Percentiles rank a stretch among this genome's conserved stretches.
These are phyloP conservation scores for Saccharomyces kudriavzevii DNA, from an alignment of 805 yeast species.

Conservation along the genomic window DNA sequence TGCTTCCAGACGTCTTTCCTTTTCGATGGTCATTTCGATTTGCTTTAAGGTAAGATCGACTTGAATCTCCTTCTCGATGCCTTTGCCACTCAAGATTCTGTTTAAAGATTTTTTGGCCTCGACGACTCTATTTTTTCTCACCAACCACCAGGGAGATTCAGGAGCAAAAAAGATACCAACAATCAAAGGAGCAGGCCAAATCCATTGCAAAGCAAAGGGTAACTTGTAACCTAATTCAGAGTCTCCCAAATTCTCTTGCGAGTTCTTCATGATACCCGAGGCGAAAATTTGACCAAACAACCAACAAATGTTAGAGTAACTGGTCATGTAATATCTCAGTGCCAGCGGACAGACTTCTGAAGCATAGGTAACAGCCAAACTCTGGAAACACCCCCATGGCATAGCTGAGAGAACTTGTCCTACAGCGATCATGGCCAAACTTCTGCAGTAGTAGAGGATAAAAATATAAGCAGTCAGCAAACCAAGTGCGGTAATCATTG, in stretches of 20 bases:
- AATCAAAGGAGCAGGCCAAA: constrained; percentile 45
- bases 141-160: constrained; percentile 69
- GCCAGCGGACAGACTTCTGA: constrained; percentile 49
- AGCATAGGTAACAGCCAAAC: constrained; percentile 47
- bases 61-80: constrained; percentile 29
- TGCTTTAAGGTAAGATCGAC: constrained; percentile 37
- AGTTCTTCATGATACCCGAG: constrained; percentile 42
- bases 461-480: constrained; percentile 36
- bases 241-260: constrained; percentile 13
- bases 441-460: constrained; percentile 40
- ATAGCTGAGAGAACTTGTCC: constrained; percentile 41
- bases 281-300: constrained; percentile 49
- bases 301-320: constrained; percentile 46
- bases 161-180: constrained; percentile 40
- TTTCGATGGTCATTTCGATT: constrained; percentile 39
- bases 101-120: constrained; percentile 41
- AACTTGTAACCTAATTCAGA: constrained; percentile 39
- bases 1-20: constrained; percentile 17
- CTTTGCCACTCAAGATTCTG: constrained; percentile 32
- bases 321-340: constrained; percentile 42
- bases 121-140: constrained; percentile 41
- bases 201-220: constrained; percentile 56
- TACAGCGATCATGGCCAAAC: constrained; percentile 32
- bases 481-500: constrained; percentile 29
- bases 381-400: constrained; percentile 49